A percentile compares a stretch with the other conserved stretches of the same genome.
These are phyloP conservation scores for Pseudonectria foliicola DNA, from an alignment of 2,329 filamentous ascomycete species.

Conservation along the genomic window DNA sequence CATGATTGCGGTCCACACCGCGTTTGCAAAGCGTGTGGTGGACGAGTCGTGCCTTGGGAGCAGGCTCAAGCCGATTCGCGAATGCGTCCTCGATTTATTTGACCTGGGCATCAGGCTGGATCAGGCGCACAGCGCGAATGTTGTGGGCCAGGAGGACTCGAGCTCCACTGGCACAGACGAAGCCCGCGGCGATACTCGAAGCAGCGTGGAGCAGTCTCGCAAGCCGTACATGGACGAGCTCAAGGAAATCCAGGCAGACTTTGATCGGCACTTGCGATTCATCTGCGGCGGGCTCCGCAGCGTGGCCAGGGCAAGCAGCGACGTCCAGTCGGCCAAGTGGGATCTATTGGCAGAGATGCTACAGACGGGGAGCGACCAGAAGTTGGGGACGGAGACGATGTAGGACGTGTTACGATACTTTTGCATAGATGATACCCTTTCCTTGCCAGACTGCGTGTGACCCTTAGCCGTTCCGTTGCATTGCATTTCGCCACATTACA, in stretches of 20 bases:
- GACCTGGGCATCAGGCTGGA: constrained; percentile 67
- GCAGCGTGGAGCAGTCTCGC: constrained; percentile 16
- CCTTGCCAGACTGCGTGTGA: not conserved
- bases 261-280: constrained; percentile 61
- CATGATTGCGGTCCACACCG: constrained; percentile 66
- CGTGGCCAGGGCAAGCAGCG: constrained; percentile 65
- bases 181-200: constrained; percentile 26
- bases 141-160: constrained; percentile 30
- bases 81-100: constrained; percentile 66
- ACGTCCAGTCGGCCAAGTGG: constrained; percentile 56
- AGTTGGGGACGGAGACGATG: constrained; percentile 13
- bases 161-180: constrained; percentile 23
- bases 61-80: constrained; percentile 62
- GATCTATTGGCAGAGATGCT: constrained; percentile 76
- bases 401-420: constrained; percentile 7
- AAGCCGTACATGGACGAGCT: constrained; percentile 46
- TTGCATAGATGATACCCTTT: constrained; percentile 20
- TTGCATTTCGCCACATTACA: too few relatives aligned
- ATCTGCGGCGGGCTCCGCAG: constrained; percentile 65
- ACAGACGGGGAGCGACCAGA: constrained; percentile 38
- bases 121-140: constrained; percentile 43
- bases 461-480: too few relatives aligned
- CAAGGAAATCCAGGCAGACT: constrained; percentile 51
- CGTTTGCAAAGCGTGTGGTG: constrained; percentile 55
- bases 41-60: constrained; percentile 63